Evolutionary conservation across 2,329 filamentous ascomycete genomes (phyloP), one percentile per base, ranked within the genome.

Genomic region (Calycina herbarum): DNA sequence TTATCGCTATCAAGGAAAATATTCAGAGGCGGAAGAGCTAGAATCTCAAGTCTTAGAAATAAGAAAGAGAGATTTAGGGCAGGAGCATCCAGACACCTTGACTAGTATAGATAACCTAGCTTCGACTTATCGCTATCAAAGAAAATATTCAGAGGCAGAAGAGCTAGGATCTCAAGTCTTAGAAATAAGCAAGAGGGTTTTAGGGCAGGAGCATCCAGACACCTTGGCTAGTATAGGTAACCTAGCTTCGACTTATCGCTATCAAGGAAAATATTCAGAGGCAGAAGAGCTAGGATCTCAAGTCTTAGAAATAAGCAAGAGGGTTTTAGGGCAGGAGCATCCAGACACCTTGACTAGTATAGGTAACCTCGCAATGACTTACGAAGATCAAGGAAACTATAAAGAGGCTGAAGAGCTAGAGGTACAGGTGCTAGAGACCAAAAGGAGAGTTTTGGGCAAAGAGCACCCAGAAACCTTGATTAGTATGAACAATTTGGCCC

Each of bases 391-490:
- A 54, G 42, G 40, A 1, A 27, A 24, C 13, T 35, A 11, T 3
- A 54, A 40, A 27, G 48, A 62, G 33, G 60, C 45, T 1, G 60
- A 57, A 27, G 42, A 62, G 27, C 27, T 57, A 27, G 2, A 6
- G 17, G 31, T 35, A 20, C 24, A 38, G 33, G 5, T 24, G 8
- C 60, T 62, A 7, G 48, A 62, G 17, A n/a, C 11, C 17, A 35
- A 2, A 11, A 20, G 5, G n/a, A 56, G 29, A 15, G 1, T 57
- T 2, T 17, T 62, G 17, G 60, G 60, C 4, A 10, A 38, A 13
- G 60, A 57, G 24, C 60, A 62, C n/a, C 60, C 60, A 13, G 13
- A 24, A 1, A 62, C 60, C 6, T 27, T 62, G 29, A 3, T 6
- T 13, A 5, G 17, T 56, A 62, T 62, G 60, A 17, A 35, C 3